These are phyloP conservation scores for Onygenales sp. DNA, from an alignment of 2,329 filamentous ascomycete species.

Conservation along the genomic window DNA sequence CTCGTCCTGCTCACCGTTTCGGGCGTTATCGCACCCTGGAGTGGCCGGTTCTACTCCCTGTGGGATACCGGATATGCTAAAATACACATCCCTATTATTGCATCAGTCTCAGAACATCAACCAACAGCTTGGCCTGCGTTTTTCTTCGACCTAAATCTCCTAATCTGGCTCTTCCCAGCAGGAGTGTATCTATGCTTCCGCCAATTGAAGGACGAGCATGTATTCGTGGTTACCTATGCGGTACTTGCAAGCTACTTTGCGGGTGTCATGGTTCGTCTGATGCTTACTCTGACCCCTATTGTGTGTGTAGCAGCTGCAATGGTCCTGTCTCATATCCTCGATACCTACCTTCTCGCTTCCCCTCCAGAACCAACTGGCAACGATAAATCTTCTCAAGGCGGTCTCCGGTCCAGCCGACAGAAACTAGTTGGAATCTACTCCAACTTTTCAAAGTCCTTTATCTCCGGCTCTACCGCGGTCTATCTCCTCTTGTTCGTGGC, in stretches of 20 bases:
- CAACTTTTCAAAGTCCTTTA: slow-evolving; percentile 65
- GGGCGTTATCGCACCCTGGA: slow-evolving; percentile 94
- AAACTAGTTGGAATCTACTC: slow-evolving; percentile 79
- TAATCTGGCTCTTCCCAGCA: slow-evolving; percentile 98
- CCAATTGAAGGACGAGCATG: slow-evolving; percentile 86
- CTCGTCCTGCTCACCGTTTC: slow-evolving; percentile 75
- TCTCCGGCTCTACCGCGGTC: slow-evolving; percentile 60
- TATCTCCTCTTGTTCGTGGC: slow-evolving; percentile 91
- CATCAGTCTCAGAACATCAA: slow-evolving; percentile 98
- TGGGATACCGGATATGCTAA: slow-evolving; percentile 99
- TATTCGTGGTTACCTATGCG: slow-evolving; percentile 96
- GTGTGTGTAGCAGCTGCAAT: slow-evolving; percentile 92
- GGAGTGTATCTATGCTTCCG: slow-evolving; percentile 98
- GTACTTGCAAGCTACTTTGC: slow-evolving; percentile 96
- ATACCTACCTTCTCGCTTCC: slow-evolving; percentile 66
- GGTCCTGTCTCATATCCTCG: slow-evolving; percentile 76
- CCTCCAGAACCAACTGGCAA: slow-evolving; percentile 41
- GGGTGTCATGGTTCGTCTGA: slow-evolving; percentile 97
- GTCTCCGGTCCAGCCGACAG: slow-evolving; percentile 59
- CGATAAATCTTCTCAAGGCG: slow-evolving; percentile 23
- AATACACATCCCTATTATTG: slow-evolving; percentile 98
- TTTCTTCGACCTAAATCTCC: slow-evolving; percentile 96
- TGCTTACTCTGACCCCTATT: slow-evolving; percentile 93
- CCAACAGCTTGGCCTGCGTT: slow-evolving; percentile 98
- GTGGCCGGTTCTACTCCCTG: slow-evolving; percentile 95